Conservation (phyloP, 805 yeast species). For the Deakozyma indianensis region DNA sequence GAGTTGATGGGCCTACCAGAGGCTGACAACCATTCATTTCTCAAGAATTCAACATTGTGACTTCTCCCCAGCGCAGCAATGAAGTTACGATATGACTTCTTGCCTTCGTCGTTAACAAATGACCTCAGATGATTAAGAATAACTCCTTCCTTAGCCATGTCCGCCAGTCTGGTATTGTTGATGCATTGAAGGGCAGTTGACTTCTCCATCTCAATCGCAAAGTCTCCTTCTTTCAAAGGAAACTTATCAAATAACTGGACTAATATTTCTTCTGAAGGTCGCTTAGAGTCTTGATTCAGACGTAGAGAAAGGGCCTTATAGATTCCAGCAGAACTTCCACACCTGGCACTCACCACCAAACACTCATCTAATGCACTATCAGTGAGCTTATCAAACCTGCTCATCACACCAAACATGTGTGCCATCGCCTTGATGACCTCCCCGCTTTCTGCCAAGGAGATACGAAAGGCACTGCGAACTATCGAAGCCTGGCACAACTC, state of each 20-base stretch:
- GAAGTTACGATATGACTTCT: background rate
- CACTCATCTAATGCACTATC: background rate
- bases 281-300: background rate
- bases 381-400: background rate
- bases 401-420: conserved; percentile 1
- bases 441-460: background rate
- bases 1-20: background rate
- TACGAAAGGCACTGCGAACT: background rate
- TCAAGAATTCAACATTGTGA: background rate
- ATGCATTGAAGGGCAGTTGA: background rate
- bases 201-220: background rate
- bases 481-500: background rate
- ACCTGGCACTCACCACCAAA: background rate
- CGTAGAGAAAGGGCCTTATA: background rate
- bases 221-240: background rate
- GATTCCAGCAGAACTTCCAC: background rate
- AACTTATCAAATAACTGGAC: background rate
- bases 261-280: background rate
- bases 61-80: background rate
- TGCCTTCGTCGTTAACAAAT: background rate
- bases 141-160: background rate
- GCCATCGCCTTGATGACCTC: background rate
- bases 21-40: background rate
- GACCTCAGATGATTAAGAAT: background rate
- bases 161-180: background rate